These are phyloP conservation scores for Urochloa ruziziensis DNA, from an alignment of 176 grass and related monocot species.

Conservation along the genomic window DNA sequence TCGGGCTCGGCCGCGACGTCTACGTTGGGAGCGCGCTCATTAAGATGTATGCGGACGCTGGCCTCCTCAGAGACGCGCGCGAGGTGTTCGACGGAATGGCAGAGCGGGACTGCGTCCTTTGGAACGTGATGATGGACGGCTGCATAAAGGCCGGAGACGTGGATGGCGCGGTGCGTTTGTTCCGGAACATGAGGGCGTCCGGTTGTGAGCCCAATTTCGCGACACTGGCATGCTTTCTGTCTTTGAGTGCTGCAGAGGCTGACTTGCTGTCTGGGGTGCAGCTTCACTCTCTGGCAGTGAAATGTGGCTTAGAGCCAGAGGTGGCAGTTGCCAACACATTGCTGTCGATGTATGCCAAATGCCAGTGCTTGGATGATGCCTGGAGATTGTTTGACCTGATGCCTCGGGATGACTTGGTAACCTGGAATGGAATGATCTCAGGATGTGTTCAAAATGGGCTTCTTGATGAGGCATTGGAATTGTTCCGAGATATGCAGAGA, in stretches of 20 bases:
- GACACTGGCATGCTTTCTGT: slow-evolving; percentile 66
- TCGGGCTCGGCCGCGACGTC: slow-evolving; percentile 51
- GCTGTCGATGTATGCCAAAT: slow-evolving; percentile 81
- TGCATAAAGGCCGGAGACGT: slow-evolving; percentile 48
- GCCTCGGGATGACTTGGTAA: slow-evolving; percentile 54
- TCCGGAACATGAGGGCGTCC: slow-evolving; percentile 44
- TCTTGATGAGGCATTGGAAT: slow-evolving; percentile 44
- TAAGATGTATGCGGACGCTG: slow-evolving; percentile 54
- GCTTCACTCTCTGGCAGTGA: slow-evolving; percentile 72
- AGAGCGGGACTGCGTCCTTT: slow-evolving; percentile 66
- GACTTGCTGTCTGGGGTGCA: slow-evolving; percentile 58
- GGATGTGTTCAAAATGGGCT: slow-evolving; percentile 81
- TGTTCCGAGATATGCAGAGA: slow-evolving; percentile 68
- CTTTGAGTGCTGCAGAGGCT: slow-evolving; percentile 49
- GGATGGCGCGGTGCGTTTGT: slow-evolving; percentile 32
- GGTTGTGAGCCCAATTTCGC: slow-evolving; percentile 50
- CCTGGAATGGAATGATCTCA: slow-evolving; percentile 84
- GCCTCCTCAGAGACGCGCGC: slow-evolving; percentile 41
- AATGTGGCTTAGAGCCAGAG: slow-evolving; percentile 58
- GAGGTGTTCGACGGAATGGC: slow-evolving; percentile 76
- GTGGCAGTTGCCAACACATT: slow-evolving; percentile 62
- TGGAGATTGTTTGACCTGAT: slow-evolving; percentile 64
- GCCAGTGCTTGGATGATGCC: slow-evolving; percentile 51
- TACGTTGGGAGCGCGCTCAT: slow-evolving; percentile 74
- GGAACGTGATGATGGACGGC: slow-evolving; percentile 84